phyloP scores from a whole-genome alignment of 306 rosid species.

The Canavalia ensiformis region DNA sequence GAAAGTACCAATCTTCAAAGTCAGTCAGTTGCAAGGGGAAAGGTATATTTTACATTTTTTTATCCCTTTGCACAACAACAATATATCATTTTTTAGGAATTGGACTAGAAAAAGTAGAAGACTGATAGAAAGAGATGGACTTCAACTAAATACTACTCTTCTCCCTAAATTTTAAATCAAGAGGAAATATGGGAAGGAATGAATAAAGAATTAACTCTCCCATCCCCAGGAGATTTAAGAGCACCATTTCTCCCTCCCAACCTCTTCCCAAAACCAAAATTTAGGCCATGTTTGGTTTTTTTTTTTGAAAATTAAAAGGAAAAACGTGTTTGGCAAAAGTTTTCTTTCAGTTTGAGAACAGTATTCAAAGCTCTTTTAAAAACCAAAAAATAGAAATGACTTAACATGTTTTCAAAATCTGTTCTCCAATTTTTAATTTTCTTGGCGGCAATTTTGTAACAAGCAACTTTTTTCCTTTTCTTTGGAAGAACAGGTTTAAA shows the following conservation, averaged over 20 bases:
- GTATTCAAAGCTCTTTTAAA: too few relatives aligned
- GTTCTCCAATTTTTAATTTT: too few relatives aligned
- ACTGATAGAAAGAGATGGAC: not conserved
- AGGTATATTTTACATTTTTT: slow-evolving; percentile 60
- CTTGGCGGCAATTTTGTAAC: too few relatives aligned
- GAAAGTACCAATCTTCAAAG: slow-evolving; percentile 96
- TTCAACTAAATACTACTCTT: not conserved
- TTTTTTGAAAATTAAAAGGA: too few relatives aligned
- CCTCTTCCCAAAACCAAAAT: too few relatives aligned
- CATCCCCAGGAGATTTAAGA: not conserved
- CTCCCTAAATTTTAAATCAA: not conserved
- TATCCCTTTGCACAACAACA: not conserved
- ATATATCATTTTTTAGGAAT: not conserved
- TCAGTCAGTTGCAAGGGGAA: slow-evolving; percentile 90
- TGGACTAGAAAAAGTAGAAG: not conserved
- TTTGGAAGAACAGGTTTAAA: too few relatives aligned
- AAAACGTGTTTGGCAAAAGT: too few relatives aligned
- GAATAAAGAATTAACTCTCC: not conserved
- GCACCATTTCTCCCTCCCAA: not conserved
- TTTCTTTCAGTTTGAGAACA: too few relatives aligned
- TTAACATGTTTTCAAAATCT: too few relatives aligned
- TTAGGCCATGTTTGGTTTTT: too few relatives aligned
- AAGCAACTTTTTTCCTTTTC: too few relatives aligned
- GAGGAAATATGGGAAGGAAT: not conserved
- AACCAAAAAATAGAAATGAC: too few relatives aligned